These are phyloP conservation scores for Parsonsia alboflavescens DNA, from an alignment of 257 asterid genomes.

Conservation along the genomic window DNA sequence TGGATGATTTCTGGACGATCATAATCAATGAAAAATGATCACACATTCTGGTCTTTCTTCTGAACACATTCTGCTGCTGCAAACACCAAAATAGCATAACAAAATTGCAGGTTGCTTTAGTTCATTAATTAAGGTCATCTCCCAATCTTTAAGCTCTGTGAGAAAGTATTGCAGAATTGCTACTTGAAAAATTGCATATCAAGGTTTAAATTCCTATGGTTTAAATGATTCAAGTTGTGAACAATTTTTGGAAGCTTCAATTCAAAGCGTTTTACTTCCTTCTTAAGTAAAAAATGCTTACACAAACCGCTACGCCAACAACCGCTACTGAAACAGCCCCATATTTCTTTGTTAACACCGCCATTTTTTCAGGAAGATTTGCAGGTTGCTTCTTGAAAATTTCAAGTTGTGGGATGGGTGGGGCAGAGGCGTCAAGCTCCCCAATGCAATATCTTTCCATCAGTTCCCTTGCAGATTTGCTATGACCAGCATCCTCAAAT, in stretches of 20 bases:
- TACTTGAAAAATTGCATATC: neutral
- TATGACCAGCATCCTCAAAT: conserved; percentile 95
- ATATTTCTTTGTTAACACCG: conserved; percentile 53
- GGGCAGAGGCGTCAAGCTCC: conserved; percentile 55
- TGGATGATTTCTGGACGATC: neutral
- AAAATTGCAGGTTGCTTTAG: neutral
- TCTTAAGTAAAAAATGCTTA: conserved; percentile 45
- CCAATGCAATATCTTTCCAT: conserved; percentile 81
- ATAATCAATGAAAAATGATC: no score
- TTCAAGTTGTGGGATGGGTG: conserved; percentile 53
- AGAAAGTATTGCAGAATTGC: neutral
- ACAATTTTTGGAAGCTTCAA: conserved; percentile 1
- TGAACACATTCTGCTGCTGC: neutral
- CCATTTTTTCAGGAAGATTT: conserved; percentile 28
- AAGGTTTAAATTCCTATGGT: neutral
- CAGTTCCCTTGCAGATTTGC: conserved; percentile 71
- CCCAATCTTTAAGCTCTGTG: neutral
- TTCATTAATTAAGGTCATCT: neutral
- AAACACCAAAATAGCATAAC: neutral
- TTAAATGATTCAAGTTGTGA: neutral
- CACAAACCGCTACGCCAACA: conserved; percentile 49
- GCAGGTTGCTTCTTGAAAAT: conserved; percentile 37
- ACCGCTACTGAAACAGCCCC: conserved; percentile 60
- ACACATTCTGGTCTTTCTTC: neutral
- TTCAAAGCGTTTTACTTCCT: conserved; percentile 40